Conservation (phyloP, 805 yeast genomes). For the Metschnikowia santaceciliae region DNA sequence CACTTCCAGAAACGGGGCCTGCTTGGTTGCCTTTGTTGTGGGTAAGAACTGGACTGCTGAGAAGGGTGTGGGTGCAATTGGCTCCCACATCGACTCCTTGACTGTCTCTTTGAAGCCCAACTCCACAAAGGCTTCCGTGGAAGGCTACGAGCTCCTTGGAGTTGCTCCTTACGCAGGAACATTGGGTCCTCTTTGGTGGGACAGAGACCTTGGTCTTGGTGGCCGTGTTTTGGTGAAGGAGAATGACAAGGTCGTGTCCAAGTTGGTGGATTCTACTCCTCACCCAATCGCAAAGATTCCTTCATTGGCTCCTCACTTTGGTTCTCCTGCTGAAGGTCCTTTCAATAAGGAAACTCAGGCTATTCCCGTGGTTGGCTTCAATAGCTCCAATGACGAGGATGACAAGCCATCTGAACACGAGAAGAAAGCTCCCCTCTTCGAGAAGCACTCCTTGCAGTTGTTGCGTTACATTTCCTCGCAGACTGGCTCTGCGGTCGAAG, state of each 20-base stretch:
- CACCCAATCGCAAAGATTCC: slow-evolving; percentile 78
- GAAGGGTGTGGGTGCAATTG: slow-evolving; percentile 65
- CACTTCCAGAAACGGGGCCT: slow-evolving; percentile 65
- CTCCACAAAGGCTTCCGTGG: slow-evolving; percentile 55
- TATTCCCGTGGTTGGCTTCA: slow-evolving; percentile 72
- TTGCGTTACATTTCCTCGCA: slow-evolving; percentile 65
- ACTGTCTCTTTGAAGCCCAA: slow-evolving; percentile 69
- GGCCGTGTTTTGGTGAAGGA: slow-evolving; percentile 63
- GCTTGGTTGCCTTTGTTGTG: slow-evolving; percentile 64
- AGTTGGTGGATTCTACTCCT: slow-evolving; percentile 55
- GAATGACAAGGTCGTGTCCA: slow-evolving; percentile 33
- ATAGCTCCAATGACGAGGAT: slow-evolving; percentile 30
- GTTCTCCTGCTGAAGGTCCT: slow-evolving; percentile 61
- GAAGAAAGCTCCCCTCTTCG: slow-evolving; percentile 59
- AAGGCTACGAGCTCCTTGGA: slow-evolving; percentile 75
- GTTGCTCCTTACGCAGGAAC: slow-evolving; percentile 85
- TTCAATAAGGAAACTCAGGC: slow-evolving; percentile 74
- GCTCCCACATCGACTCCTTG: slow-evolving; percentile 73
- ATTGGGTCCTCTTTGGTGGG: slow-evolving; percentile 65
- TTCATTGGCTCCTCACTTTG: slow-evolving; percentile 84
- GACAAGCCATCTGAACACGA: slow-evolving; percentile 54
- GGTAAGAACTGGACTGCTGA: slow-evolving; percentile 65
- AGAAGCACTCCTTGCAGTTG: slow-evolving; percentile 63
- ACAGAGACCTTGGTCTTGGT: slow-evolving; percentile 81
- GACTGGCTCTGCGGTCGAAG: slow-evolving; percentile 55